Percentiles rank a stretch among this genome's conserved stretches.
phyloP scores from a whole-genome alignment of 2,329 filamentous ascomycete species.

The Beauveria sp. region DNA sequence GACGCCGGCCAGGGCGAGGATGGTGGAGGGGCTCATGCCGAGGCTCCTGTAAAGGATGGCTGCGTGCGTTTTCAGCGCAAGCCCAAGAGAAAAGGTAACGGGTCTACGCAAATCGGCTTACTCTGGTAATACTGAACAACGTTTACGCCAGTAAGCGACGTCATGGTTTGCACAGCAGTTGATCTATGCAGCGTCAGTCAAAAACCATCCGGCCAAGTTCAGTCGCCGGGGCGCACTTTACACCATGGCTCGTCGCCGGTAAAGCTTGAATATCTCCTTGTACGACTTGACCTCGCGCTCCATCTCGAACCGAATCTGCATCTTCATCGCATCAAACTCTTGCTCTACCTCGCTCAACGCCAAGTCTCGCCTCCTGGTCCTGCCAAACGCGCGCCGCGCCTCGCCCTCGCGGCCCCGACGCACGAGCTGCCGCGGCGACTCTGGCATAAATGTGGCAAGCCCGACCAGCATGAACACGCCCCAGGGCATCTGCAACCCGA shows the following conservation, averaged over 20 bases:
- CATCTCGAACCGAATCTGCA: constrained; percentile 50
- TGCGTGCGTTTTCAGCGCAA: background rate
- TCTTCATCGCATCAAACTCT: constrained; percentile 47
- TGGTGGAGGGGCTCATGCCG: constrained; percentile 40
- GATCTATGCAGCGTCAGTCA: constrained; percentile 21
- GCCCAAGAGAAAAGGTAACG: background rate
- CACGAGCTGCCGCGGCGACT: constrained; percentile 33
- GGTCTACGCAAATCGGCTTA: background rate
- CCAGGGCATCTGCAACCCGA: constrained; percentile 49
- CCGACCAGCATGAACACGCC: constrained; percentile 47
- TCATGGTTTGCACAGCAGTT: constrained; percentile 51
- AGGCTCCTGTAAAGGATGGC: constrained; percentile 46
- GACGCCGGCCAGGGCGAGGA: constrained; percentile 45
- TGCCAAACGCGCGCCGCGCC: constrained; percentile 39
- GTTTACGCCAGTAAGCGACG: constrained; percentile 48
- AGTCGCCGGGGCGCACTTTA: constrained; percentile 19
- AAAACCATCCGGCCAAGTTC: no score
- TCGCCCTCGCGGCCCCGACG: constrained; percentile 39
- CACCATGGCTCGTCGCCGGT: constrained; percentile 43
- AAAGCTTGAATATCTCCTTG: constrained; percentile 43
- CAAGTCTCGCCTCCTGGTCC: constrained; percentile 37
- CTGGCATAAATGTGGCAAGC: constrained; percentile 10
- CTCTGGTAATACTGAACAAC: constrained; percentile 43
- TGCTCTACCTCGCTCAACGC: constrained; percentile 34
- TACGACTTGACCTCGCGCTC: constrained; percentile 45